phyloP scores from a whole-genome alignment of 2,329 filamentous ascomycete genomes.

The Sclerotinia spermophila region DNA sequence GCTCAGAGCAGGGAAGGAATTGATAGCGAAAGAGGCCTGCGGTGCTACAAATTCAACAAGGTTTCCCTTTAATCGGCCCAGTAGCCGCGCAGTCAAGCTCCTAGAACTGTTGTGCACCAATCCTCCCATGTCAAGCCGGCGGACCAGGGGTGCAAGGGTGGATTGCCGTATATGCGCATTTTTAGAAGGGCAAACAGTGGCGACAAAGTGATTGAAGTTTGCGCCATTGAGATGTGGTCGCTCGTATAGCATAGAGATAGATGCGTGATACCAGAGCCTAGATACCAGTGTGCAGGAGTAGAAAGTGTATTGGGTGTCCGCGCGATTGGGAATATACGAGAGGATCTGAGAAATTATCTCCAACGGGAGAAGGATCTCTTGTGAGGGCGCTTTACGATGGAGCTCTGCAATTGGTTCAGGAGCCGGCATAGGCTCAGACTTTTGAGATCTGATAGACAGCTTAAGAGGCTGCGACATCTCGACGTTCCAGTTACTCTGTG shows the following conservation, averaged over 20 bases:
- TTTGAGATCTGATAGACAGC: constrained; percentile 14
- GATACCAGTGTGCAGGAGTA: constrained; percentile 35
- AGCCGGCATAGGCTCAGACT: not conserved
- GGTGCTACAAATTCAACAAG: constrained; percentile 37
- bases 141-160: constrained; percentile 33
- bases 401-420: not conserved
- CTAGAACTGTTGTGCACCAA: constrained; percentile 36
- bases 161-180: constrained; percentile 37
- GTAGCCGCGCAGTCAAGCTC: constrained; percentile 35
- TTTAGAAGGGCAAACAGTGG: constrained; percentile 38
- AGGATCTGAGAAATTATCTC: constrained; percentile 37
- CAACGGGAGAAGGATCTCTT: constrained; percentile 33
- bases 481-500: constrained; percentile 36
- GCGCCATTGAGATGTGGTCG: constrained; percentile 32
- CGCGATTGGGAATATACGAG: constrained; percentile 29
- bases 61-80: constrained; percentile 36
- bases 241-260: constrained; percentile 32
- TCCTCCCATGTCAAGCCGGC: constrained; percentile 35
- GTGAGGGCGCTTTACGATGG: constrained; percentile 16
- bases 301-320: constrained; percentile 28
- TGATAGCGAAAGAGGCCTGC: constrained; percentile 37
- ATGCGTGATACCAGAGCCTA: constrained; percentile 35
- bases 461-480: constrained; percentile 34
- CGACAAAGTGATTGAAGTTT: constrained; percentile 36
- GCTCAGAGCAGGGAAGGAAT: constrained; percentile 37